Evolutionary conservation across 2,329 filamentous ascomycete genomes (phyloP).

Genomic region (Hypocrella siamensis): DNA sequence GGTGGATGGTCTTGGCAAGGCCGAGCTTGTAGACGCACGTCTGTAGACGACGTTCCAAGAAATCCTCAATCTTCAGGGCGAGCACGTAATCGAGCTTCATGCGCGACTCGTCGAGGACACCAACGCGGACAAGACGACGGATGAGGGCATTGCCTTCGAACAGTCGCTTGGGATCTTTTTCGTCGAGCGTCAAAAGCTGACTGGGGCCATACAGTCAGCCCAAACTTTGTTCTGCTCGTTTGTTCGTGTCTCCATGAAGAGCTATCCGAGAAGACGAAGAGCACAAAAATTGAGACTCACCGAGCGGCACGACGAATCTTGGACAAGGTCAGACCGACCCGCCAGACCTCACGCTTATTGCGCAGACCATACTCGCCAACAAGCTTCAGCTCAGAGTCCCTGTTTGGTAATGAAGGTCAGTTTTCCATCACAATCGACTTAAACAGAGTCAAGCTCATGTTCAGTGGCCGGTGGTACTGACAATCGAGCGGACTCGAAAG

Average conservation of each 20-base stretch:
- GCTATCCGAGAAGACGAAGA: background rate
- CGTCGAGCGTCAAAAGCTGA: constrained; percentile 98
- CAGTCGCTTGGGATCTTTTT: constrained; percentile 99
- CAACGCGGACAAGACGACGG: constrained; percentile 98
- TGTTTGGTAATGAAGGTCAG: constrained; percentile 47
- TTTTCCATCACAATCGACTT: constrained; percentile 72
- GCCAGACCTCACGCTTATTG: constrained; percentile 99
- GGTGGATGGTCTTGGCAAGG: constrained; percentile 99
- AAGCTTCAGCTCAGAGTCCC: constrained; percentile 98
- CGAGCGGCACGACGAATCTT: constrained; percentile 99
- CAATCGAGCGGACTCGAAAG: constrained; percentile 99
- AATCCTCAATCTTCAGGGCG: constrained; percentile 97
- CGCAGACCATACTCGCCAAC: constrained; percentile 99
- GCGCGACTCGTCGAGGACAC: constrained; percentile 99
- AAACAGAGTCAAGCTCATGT: constrained; percentile 91
- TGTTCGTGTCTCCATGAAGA: background rate
- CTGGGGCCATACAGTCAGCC: constrained; percentile 40
- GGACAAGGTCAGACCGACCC: constrained; percentile 97
- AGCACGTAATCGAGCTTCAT: constrained; percentile 99
- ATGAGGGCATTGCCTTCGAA: constrained; percentile 99
- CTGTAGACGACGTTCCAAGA: constrained; percentile 99
- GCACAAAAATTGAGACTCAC: constrained; percentile 32
- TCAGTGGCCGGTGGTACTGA: constrained; percentile 94
- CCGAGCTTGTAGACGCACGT: constrained; percentile 99
- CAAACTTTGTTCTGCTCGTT: no score